phyloP scores from a whole-genome alignment of 192 early-diverging fungal species.

The Backusella psychrophila region DNA sequence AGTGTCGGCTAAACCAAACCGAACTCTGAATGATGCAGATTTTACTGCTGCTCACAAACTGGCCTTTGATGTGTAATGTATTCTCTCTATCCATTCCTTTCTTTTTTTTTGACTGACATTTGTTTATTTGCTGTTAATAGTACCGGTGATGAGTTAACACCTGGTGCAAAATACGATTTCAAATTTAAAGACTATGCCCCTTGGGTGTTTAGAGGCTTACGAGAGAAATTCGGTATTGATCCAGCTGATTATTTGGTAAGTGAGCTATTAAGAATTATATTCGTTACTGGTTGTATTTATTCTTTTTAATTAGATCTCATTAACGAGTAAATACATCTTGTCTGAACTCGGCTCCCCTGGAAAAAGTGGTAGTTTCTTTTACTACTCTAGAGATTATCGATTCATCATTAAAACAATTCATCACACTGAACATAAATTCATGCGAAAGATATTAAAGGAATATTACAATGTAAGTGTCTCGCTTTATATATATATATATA shows the following conservation, averaged over 20 bases:
- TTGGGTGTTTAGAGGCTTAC: conserved; percentile 92
- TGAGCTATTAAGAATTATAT: neutral
- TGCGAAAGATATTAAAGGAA: conserved; percentile 81
- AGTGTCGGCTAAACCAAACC: conserved; percentile 80
- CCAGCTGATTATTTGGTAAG: conserved; percentile 89
- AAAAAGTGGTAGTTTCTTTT: conserved; percentile 96
- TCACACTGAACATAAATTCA: conserved; percentile 93
- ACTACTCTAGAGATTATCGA: conserved; percentile 96
- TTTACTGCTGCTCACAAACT: conserved; percentile 91
- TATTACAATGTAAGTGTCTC: conserved; percentile 64
- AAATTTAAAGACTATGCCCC: conserved; percentile 99
- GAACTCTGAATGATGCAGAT: conserved; percentile 72
- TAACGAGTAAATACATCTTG: conserved; percentile 97
- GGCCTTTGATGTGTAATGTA: conserved; percentile 87
- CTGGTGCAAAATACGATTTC: conserved; percentile 94
- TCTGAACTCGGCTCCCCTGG: conserved; percentile 95
- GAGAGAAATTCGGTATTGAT: conserved; percentile 87
- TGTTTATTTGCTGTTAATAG: conserved; percentile 28
- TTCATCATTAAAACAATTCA: conserved; percentile 99
- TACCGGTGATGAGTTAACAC: conserved; percentile 94
- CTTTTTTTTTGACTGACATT: neutral
- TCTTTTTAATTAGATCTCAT: conserved; percentile 62
- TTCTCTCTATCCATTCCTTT: neutral
- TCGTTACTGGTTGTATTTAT: neutral
- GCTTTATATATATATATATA: neutral